Evolutionary conservation across 208 protist species (phyloP), one percentile per base, ranked within the genome.

Genomic region (Trypanosoma melophagium): DNA sequence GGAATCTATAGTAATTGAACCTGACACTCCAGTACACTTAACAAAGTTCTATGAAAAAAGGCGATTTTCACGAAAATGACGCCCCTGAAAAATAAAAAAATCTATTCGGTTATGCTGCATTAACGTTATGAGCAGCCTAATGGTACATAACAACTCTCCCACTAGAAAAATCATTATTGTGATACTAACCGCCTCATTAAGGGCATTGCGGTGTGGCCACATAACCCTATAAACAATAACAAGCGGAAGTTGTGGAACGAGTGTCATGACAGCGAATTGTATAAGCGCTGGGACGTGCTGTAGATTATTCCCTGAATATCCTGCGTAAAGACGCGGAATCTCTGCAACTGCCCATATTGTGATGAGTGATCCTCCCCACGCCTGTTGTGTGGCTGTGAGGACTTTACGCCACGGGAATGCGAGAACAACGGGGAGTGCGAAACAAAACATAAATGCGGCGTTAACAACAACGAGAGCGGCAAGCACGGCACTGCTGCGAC

Each of bases 41-140:
- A 4, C 0, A n/a, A 8, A 49, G n/a, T 17, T 19, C 3, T 25
- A 45, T n/a, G 58, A 54, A 53, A 60, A 53, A 24, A 5, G 17
- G 3, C 21, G 45, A 59, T 61, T 22, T 17, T 63, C 41, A 19
- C 0, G 51, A 21, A 49, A 69, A 14, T 68, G 50, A 16, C 66
- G 68, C 22, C 45, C 59, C 16, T 69, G 72, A 17, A 65, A 67
- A 0, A 91, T 78, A 69, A 87, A 93, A 58, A 84, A 92, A 66
- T 95, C 79, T 57, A 95, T 67, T 21, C 80, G 78, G 63, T 90
- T 92, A 58, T 89, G 79, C 12, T 77, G 59, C 17, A 80, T 79
- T 0, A 93, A 51, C 12, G 74, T 80, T 38, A 54, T 24, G 17
- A 87, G n/a, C 21, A 87, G 44, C 16, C 61, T 53, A 16, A 73